Conservation (phyloP, 1,284 basidiomycete genomes). For the Crucibulum cyathiforme region DNA sequence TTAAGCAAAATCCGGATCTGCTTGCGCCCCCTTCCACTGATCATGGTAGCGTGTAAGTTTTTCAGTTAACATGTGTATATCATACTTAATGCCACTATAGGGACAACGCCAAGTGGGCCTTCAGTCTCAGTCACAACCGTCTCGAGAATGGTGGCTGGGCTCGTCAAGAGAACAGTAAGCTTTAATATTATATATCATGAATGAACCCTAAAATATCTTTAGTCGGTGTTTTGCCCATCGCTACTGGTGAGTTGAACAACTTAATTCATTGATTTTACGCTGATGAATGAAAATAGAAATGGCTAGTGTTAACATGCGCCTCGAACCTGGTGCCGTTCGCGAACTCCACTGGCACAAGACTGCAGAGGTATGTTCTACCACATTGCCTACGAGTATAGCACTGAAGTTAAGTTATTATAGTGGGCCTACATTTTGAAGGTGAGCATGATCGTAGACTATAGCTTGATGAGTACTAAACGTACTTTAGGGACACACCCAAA, state of each 20-base stretch:
- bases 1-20: constrained; percentile 53
- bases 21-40: constrained; percentile 64
- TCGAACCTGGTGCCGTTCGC: constrained; percentile 59
- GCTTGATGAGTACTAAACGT: neutral
- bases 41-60: constrained; percentile 29
- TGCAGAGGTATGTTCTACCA: constrained; percentile 43
- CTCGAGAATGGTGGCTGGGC: constrained; percentile 65
- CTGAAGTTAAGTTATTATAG: constrained; percentile 17
- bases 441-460: neutral
- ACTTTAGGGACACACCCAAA: constrained; percentile 46
- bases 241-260: constrained; percentile 31
- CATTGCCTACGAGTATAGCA: neutral
- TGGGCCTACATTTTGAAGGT: constrained; percentile 58
- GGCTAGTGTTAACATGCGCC: constrained; percentile 58
- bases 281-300: constrained; percentile 11
- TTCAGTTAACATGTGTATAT: neutral
- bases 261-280: neutral
- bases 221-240: constrained; percentile 51
- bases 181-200: neutral
- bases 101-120: constrained; percentile 66
- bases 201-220: neutral
- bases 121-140: constrained; percentile 60
- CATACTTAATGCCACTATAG: neutral
- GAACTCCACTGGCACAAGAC: constrained; percentile 69
- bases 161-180: constrained; percentile 55